A percentile compares a stretch with the other conserved stretches of the same genome.
phyloP scores from a whole-genome alignment of 371 early-diverging fungal genomes.

The Smittium mucronatum region DNA sequence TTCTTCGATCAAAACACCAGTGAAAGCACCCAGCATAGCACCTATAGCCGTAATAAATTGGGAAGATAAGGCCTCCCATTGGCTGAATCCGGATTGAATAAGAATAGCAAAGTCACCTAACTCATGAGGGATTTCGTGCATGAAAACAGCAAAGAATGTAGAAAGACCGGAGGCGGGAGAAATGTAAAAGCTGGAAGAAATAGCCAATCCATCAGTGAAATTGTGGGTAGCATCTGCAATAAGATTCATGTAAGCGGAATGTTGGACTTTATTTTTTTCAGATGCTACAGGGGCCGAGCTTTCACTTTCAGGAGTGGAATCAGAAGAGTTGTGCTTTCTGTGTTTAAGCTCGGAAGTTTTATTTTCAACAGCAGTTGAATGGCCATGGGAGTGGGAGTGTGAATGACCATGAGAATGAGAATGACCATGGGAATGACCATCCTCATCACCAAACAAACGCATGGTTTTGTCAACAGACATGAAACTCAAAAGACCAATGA shows the following conservation, averaged over 20 bases:
- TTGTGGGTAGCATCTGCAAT: slow-evolving; percentile 83
- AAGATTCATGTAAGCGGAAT: slow-evolving; percentile 67
- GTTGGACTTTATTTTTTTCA: slow-evolving; percentile 35
- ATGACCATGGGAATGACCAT: slow-evolving; percentile 43
- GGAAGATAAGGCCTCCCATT: slow-evolving; percentile 60
- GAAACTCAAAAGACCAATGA: slow-evolving; percentile 58
- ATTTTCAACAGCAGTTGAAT: slow-evolving; percentile 16
- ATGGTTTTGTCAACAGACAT: slow-evolving; percentile 69
- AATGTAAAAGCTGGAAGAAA: slow-evolving; percentile 75
- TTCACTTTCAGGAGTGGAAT: slow-evolving; percentile 18
- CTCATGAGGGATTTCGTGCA: slow-evolving; percentile 89
- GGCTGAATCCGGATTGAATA: slow-evolving; percentile 67
- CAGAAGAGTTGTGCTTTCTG: slow-evolving; percentile 11
- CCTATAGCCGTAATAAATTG: slow-evolving; percentile 73
- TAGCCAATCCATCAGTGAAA: slow-evolving; percentile 85
- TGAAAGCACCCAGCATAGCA: slow-evolving; percentile 64
- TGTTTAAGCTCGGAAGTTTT: slow-evolving; percentile 18
- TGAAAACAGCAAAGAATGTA: slow-evolving; percentile 80
- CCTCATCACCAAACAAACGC: slow-evolving; percentile 58
- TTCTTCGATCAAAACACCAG: slow-evolving; percentile 69
- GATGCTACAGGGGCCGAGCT: not conserved
- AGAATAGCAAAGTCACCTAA: slow-evolving; percentile 85
- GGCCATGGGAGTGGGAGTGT: slow-evolving; percentile 17
- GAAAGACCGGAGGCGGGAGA: slow-evolving; percentile 70
- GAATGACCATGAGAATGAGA: slow-evolving; percentile 33